Percentiles rank a stretch among this genome's conserved stretches.
Conservation (phyloP, 768 basidiomycete genomes). For the Leccinum rimulosum region DNA sequence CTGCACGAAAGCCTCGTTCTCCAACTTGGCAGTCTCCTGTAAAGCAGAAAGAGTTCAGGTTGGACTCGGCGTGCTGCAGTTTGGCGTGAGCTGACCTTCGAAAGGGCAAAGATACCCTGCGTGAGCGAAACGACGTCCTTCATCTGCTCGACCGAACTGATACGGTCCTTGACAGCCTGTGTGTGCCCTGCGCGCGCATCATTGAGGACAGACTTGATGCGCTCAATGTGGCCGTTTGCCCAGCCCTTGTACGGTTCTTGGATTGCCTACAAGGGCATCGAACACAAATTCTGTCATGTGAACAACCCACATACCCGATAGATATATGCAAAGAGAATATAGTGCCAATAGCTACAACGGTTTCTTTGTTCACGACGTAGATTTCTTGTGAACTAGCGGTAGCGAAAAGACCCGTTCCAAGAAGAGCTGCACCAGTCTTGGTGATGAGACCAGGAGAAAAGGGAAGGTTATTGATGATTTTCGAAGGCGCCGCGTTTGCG, state of each 20-base stretch:
- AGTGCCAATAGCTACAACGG: slow-evolving; percentile 82
- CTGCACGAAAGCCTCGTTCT: slow-evolving; percentile 86
- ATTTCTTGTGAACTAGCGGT: slow-evolving; percentile 96
- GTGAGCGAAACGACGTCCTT: slow-evolving; percentile 95
- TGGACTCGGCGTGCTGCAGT: not conserved
- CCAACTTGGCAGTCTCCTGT: slow-evolving; percentile 89
- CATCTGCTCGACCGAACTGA: slow-evolving; percentile 87
- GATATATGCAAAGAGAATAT: slow-evolving; percentile 80
- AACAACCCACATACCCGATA: slow-evolving; percentile 57
- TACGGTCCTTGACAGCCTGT: slow-evolving; percentile 88
- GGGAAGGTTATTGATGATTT: slow-evolving; percentile 85
- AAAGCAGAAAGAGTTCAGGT: not conserved
- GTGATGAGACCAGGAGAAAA: slow-evolving; percentile 86
- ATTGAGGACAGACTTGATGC: slow-evolving; percentile 79
- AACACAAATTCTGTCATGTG: slow-evolving; percentile 1
- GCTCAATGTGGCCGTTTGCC: slow-evolving; percentile 85
- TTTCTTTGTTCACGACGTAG: slow-evolving; percentile 97
- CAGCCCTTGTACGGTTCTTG: slow-evolving; percentile 89
- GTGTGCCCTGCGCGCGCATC: slow-evolving; percentile 87
- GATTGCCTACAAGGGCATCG: slow-evolving; percentile 48
- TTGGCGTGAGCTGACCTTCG: slow-evolving; percentile 58
- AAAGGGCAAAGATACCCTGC: slow-evolving; percentile 84
- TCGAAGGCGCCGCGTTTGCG: too few species aligned
- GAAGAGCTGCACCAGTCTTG: slow-evolving; percentile 90
- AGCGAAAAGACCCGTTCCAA: slow-evolving; percentile 85